Percentiles rank a stretch among this genome's conserved stretches.
phyloP scores from a whole-genome alignment of 768 basidiomycete genomes.

The Cytidiella melzeri region DNA sequence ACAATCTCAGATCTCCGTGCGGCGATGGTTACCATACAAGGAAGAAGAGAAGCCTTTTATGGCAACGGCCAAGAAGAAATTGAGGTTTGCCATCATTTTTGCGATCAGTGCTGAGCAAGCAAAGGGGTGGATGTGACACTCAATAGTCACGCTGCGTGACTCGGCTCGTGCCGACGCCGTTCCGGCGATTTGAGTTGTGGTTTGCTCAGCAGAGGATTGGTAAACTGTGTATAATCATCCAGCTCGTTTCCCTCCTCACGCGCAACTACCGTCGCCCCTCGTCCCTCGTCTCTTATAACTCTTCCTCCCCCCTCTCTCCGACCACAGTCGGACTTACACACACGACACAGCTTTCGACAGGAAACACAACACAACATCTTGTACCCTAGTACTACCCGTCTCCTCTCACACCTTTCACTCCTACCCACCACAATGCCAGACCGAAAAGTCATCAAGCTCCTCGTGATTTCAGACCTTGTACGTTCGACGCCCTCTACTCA shows the following conservation, averaged over 20 bases:
- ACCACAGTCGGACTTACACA: not conserved
- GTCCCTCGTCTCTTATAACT: not conserved
- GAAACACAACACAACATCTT: too few relatives aligned
- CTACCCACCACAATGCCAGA: conserved; percentile 3
- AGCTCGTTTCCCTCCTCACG: not conserved
- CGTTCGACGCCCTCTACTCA: conserved; percentile 12
- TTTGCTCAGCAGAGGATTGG: conserved; percentile 12
- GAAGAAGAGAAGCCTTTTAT: too few relatives aligned
- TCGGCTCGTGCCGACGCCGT: conserved; percentile 10
- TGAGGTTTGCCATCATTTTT: too few relatives aligned
- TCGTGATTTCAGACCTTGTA: conserved; percentile 31
- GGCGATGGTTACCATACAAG: too few relatives aligned
- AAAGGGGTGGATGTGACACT: conserved; percentile 7
- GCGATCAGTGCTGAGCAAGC: conserved; percentile 14
- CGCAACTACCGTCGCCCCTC: not conserved
- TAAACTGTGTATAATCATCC: conserved; percentile 13
- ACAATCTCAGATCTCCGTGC: too few relatives aligned
- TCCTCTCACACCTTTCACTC: conserved; percentile 10
- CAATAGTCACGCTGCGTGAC: conserved; percentile 10
- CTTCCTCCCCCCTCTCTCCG: conserved; percentile 3
- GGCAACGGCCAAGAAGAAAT: too few relatives aligned
- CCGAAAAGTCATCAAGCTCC: conserved; percentile 19
- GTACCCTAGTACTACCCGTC: not conserved
- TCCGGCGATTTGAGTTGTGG: conserved; percentile 8
- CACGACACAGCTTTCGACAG: too few relatives aligned